phyloP scores from a whole-genome alignment of 306 rosid species.

The Inga oerstediana region DNA sequence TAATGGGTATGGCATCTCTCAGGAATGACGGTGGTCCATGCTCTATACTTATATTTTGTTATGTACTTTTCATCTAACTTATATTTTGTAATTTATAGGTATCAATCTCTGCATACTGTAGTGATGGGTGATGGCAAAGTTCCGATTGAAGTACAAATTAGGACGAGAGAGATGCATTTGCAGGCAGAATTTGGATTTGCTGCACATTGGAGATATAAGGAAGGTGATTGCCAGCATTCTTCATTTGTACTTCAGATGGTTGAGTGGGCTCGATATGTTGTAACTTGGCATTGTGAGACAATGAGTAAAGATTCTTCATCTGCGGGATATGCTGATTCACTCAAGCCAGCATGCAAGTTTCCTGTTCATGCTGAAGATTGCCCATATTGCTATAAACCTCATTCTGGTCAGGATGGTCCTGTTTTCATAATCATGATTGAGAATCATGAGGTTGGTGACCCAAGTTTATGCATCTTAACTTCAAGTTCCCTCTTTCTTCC shows the following conservation, averaged over 20 bases:
- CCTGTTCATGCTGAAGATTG: slow-evolving; percentile 86
- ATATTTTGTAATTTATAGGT: slow-evolving; percentile 48
- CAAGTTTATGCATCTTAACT: background rate
- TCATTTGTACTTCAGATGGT: slow-evolving; percentile 97
- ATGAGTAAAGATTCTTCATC: slow-evolving; percentile 69
- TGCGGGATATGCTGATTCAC: slow-evolving; percentile 50
- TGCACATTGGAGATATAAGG: slow-evolving; percentile 99
- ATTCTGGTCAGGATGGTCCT: slow-evolving; percentile 72
- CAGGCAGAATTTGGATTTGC: slow-evolving; percentile 98
- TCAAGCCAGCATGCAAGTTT: slow-evolving; percentile 84
- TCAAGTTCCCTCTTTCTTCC: background rate
- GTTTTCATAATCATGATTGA: slow-evolving; percentile 86
- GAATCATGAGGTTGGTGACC: slow-evolving; percentile 80
- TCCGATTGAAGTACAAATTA: slow-evolving; percentile 93
- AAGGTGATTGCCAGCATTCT: slow-evolving; percentile 86
- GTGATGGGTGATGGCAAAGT: slow-evolving; percentile 77
- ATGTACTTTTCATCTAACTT: slow-evolving; percentile 29
- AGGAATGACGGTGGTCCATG: background rate
- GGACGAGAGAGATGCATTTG: slow-evolving; percentile 93
- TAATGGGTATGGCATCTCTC: slow-evolving; percentile 70
- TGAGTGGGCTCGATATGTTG: slow-evolving; percentile 99
- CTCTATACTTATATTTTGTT: background rate
- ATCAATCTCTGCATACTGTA: slow-evolving; percentile 90
- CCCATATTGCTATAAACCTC: slow-evolving; percentile 74
- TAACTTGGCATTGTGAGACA: slow-evolving; percentile 97